These are phyloP conservation scores for Psilocybe tampanensis DNA, from an alignment of 768 basidiomycete genomes.

Conservation along the genomic window DNA sequence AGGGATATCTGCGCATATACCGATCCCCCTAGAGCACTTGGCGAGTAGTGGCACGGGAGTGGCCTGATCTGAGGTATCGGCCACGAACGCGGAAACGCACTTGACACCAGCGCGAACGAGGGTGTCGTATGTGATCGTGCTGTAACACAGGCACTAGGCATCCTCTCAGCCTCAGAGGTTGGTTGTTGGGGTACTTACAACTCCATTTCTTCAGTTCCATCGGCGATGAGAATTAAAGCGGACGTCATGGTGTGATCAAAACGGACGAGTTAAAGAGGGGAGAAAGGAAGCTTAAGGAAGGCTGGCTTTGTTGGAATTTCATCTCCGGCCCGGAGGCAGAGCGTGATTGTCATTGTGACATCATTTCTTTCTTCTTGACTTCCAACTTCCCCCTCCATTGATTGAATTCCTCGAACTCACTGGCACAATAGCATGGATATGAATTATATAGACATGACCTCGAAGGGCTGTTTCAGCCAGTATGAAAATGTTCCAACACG, in stretches of 20 bases:
- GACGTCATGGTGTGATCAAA: constrained; percentile 40
- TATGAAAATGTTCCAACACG: not conserved
- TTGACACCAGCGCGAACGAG: constrained; percentile 75
- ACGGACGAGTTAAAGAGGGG: not conserved
- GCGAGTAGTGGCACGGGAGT: constrained; percentile 46
- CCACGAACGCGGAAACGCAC: constrained; percentile 67
- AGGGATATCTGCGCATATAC: constrained; percentile 66
- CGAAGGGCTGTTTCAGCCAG: too few species aligned
- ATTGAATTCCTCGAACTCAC: too few species aligned
- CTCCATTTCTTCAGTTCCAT: constrained; percentile 91
- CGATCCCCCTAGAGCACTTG: constrained; percentile 73
- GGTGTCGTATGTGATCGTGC: constrained; percentile 81
- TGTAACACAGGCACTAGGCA: constrained; percentile 27
- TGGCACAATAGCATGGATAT: too few species aligned
- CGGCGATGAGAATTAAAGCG: constrained; percentile 73
- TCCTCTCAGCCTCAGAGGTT: not conserved
- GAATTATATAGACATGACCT: too few species aligned
- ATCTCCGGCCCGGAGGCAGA: too few species aligned
- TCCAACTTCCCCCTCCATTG: too few species aligned
- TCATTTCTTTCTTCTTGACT: too few species aligned
- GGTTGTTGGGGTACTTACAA: constrained; percentile 52
- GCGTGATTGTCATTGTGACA: too few species aligned
- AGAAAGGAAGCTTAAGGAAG: not conserved
- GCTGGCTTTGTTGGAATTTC: too few species aligned
- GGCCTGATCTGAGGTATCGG: constrained; percentile 29